These are phyloP conservation scores for Botrytis deweyae DNA, from an alignment of 2,329 filamentous ascomycete genomes.

Conservation along the genomic window DNA sequence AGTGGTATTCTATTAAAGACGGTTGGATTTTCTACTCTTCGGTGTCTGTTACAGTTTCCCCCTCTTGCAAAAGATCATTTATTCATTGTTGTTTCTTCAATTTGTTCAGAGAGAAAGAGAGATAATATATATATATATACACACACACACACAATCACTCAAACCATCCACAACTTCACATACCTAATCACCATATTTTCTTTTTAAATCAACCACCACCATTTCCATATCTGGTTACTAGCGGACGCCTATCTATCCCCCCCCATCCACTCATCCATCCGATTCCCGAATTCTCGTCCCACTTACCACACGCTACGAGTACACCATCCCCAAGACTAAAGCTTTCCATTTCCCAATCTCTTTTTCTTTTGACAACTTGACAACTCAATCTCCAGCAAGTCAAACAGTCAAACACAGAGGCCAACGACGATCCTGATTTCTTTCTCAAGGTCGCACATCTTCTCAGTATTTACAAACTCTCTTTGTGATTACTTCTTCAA, in stretches of 20 bases:
- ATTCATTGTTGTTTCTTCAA: no score
- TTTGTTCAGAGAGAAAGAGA: background rate
- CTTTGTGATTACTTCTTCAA: slow-evolving; percentile 8
- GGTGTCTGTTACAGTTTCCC: background rate
- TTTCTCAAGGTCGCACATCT: slow-evolving; percentile 7
- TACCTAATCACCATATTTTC: background rate
- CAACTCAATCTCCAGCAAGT: background rate
- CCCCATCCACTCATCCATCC: slow-evolving; percentile 6
- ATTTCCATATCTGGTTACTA: background rate
- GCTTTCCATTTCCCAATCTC: slow-evolving; percentile 4
- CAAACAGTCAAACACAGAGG: slow-evolving; percentile 18
- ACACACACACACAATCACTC: background rate
- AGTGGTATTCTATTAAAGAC: background rate
- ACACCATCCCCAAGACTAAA: background rate
- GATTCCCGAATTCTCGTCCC: slow-evolving; percentile 4
- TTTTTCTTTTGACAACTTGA: background rate
- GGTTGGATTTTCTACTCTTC: background rate
- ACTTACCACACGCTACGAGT: slow-evolving; percentile 8
- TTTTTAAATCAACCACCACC: background rate
- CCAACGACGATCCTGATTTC: background rate
- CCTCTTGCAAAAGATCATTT: no score
- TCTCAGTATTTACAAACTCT: background rate
- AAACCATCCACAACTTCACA: background rate
- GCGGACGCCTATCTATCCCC: background rate
- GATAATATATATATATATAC: background rate